Base-by-base conservation (phyloP, 1,139 yeast genomes). In the Sugiyamaella novakii region DNA sequence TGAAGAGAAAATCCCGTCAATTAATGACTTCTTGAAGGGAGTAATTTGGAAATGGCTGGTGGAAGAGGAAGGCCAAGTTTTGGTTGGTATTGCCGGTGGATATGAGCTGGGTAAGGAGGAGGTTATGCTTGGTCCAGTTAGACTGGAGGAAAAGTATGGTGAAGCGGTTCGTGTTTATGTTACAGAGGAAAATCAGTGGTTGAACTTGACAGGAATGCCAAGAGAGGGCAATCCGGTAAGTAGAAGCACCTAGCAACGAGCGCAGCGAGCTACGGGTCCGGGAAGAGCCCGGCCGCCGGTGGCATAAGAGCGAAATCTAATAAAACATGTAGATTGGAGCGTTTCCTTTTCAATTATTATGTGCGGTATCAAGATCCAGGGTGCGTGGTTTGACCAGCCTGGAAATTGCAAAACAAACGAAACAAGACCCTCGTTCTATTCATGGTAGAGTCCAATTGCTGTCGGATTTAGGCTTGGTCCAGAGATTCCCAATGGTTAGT, bases 361-460 rank as follows among this genome's bases (percentile, higher is more conserved):
- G 71, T 38, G 66, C 66, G 4, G 63, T 71, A 11, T 64, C 73
- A 0, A 60, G 68, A 33, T 55, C 66, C 2, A 61, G 75, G 15
- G 57, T 57, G 10, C 56, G 59, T 6, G 75, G 75, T 3, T 51
- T 69, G 11, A 65, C 72, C 0, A 62, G 64, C 19, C 58, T 69
- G n/a, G 71, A 70, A 15, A 58, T 66, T 19, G 63, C 71, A 12
- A 58, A 59, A 19, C 53, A 54, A 15, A 70, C 74, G 0, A 67
- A 69, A 11, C 75, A 71, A 50, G 75, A 71, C 48, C 64, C 72
- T 1, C 59, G 75, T n/a, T 69, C 73, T 1, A 50, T 71, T 6
- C 64, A 63, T 46, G 68, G 72, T 3, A 62, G 75, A 31, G 59
- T 67, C 5, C 58, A 58, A 7, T 43, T 54, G 5, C 63, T 71